Percentiles rank a stretch among this genome's conserved stretches.
These are phyloP conservation scores for Hirschfeldia incana DNA, from an alignment of 345 rosid species.

Conservation along the genomic window DNA sequence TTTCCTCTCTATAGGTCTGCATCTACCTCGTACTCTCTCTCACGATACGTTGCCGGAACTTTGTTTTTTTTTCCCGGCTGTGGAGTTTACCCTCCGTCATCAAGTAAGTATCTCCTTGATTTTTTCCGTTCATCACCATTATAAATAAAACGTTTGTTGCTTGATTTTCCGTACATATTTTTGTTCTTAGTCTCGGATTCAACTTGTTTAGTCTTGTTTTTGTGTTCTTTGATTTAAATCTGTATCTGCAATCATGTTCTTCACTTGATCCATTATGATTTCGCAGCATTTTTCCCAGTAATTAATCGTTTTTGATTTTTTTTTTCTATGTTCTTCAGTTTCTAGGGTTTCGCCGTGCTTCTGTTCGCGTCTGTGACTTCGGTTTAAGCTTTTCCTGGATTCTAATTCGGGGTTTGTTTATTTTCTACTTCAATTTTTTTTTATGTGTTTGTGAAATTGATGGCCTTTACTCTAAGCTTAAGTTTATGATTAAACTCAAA, in stretches of 20 bases:
- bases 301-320: neutral
- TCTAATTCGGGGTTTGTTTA: constrained; percentile 7
- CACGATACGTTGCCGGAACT: constrained; percentile 10
- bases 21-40: constrained; percentile 15
- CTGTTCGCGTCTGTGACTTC: neutral
- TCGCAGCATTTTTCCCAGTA: neutral
- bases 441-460: neutral
- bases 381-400: neutral
- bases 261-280: constrained; percentile 17
- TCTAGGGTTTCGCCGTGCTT: constrained; percentile 35
- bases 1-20: neutral
- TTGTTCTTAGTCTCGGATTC: constrained; percentile 8
- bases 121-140: constrained; percentile 5
- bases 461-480: neutral
- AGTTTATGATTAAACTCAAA: neutral
- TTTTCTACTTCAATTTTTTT: neutral
- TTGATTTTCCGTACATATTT: neutral
- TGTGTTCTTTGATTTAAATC: constrained; percentile 17
- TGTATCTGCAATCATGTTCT: neutral
- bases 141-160: neutral
- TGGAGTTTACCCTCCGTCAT: neutral
- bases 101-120: constrained; percentile 2
- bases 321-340: neutral
- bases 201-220: constrained; percentile 3
- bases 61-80: neutral